Base-by-base conservation (phyloP, 176 grass and related monocot species). In the Dactylis glomerata region DNA sequence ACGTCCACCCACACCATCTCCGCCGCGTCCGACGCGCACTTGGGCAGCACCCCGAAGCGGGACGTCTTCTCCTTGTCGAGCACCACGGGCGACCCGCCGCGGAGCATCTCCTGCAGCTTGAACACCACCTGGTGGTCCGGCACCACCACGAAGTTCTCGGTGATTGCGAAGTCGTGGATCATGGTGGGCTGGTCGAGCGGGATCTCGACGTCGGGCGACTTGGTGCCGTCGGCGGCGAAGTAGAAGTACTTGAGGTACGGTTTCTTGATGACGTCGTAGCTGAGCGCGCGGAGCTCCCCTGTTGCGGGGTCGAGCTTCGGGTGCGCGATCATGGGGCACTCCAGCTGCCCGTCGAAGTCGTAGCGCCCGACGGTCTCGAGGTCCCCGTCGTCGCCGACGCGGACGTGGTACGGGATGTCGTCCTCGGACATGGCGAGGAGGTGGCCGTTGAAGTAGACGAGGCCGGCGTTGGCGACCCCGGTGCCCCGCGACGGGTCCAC, bases 91-190 rank as follows among this genome's bases (percentile, higher is more conserved):
- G 95, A 97, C 20, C 91, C 89, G 16, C 95, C 95, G 83, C 91
- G 89, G 1, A 97, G 86, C 95, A 97, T 97, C 91, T 97, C 95
- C 13, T 88, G 84, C n/a, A 97, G 91, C 82, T 92, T 93, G 86
- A 97, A 97, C 38, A 97, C 95, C 15, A 97, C 92, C 79, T 97
- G 92, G 75, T 94, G 95, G 73, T 97, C 95, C 16, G 95, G 95
- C 31, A 97, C 91, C 0, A 97, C 84, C 10, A 97, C 86, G 66
- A 68, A 83, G 37, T 93, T 95, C 52, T 97, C 85, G 19, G 95
- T 97, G 91, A 97, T 97, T 47, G 92, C 95, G 85, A 97, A 97
- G 90, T 97, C 95, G 81, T 97, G 95, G 87, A 97, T 97, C 95
- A 97, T 97, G 54, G 95, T 97, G 32, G 95, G 95, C 85, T 95